Base-by-base conservation (phyloP, 2,329 filamentous ascomycete species). In the Penicillium brasilianum region DNA sequence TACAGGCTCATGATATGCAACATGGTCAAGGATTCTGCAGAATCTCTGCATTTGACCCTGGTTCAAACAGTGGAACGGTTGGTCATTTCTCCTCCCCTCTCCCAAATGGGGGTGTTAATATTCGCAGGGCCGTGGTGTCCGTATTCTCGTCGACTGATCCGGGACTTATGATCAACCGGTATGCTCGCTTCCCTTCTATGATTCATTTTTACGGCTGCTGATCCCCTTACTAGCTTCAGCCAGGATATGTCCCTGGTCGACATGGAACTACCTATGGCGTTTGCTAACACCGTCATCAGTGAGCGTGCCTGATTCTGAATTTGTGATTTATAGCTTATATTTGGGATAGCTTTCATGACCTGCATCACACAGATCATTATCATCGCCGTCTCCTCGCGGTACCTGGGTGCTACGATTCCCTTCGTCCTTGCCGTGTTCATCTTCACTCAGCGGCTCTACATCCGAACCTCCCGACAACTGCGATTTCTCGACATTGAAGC, bases 1-100 rank as follows among this genome's bases (percentile, higher is more conserved):
- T 48, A 25, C 44, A 48, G n/a, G 39, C 39, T 43, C 39, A 43
- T 48, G 44, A 48, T 48, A 48, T 25, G 44, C n/a, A 43, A 43
- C 7, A 48, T 48, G 44, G 44, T 48, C 44, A 48, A 48, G 44
- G n/a, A 25, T 22, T 48, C 44, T 25, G 44, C 44, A 48, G 44
- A 48, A 48, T 20, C n/a, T 20, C 25, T 48, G 44, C 44, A 48
- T 48, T 8, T 11, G 2, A 25, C 20, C 4, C 20, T 48, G 7
- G n/a, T 48, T 7, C n/a, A 48, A 5, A 48, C 44, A 6, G 20
- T 48, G 3, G 44, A 20, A 48, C n/a, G 20, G 44, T 48, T 20
- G 7, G 44, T 48, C n/a, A 2, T 25, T 48, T 25, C 20, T 25
- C 25, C 44, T 11, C 44, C 44, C 13, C 39, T 43, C 39, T 43